Percentiles rank a stretch among this genome's conserved stretches.
These are phyloP conservation scores for Grifola frondosa DNA, from an alignment of 1,284 basidiomycete species.

Conservation along the genomic window DNA sequence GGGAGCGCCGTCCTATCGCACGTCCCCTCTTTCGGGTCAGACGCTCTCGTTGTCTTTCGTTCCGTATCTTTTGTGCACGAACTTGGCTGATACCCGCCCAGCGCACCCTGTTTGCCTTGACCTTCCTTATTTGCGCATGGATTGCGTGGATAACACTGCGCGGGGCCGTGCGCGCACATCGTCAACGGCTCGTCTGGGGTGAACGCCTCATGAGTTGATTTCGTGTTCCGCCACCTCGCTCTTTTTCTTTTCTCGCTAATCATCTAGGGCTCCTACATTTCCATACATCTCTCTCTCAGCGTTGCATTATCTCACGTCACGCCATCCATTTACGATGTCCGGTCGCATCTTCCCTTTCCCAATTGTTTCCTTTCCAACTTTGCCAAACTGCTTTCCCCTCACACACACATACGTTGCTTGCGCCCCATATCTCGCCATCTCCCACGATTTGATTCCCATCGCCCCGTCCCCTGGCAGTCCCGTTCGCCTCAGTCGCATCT, in stretches of 20 bases:
- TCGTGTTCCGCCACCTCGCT: neutral
- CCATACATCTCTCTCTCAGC: neutral
- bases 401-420: conserved; percentile 3
- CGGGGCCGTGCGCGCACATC: conserved; percentile 68
- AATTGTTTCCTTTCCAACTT: neutral
- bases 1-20: neutral
- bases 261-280: neutral
- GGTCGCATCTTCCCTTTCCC: conserved; percentile 1
- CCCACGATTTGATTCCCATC: no score
- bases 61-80: neutral
- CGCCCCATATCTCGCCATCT: neutral
- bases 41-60: no score
- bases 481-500: no score
- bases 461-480: no score
- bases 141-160: conserved; percentile 58
- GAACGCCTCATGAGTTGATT: conserved; percentile 66
- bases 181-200: conserved; percentile 73
- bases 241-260: neutral
- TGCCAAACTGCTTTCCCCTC: neutral
- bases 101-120: conserved; percentile 55
- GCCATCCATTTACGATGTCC: neutral
- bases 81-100: conserved; percentile 5
- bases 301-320: neutral
- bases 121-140: conserved; percentile 56
- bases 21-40: neutral